Percentiles rank a stretch among this genome's conserved stretches.
Conservation (phyloP, 768 basidiomycete genomes). For the Boletus rufocinnamomeus region DNA sequence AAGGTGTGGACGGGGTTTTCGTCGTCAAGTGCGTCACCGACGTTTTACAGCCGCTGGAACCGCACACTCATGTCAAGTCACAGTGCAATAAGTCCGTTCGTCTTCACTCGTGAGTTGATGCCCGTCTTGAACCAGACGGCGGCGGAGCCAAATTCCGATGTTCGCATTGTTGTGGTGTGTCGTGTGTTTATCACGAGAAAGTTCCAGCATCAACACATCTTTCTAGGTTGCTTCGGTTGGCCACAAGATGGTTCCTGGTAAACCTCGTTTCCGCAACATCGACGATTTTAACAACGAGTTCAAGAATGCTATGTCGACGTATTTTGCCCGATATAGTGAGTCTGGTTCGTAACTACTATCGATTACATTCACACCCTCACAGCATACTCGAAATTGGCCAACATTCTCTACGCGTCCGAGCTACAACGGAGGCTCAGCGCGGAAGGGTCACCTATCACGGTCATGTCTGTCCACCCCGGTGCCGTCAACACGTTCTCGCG, state of each 20-base stretch:
- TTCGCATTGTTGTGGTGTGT: conserved; percentile 61
- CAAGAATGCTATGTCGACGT: conserved; percentile 21
- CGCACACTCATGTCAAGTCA: neutral
- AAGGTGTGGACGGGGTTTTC: conserved; percentile 43
- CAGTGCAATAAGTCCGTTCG: conserved; percentile 55
- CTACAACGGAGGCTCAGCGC: conserved; percentile 46
- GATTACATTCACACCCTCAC: neutral
- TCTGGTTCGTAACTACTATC: neutral
- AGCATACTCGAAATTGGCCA: conserved; percentile 55
- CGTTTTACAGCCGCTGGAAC: neutral
- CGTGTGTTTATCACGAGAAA: neutral
- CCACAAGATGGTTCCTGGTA: conserved; percentile 25
- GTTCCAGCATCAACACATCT: neutral
- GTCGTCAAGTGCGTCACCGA: conserved; percentile 44
- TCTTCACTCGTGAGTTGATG: conserved; percentile 55
- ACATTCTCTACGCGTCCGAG: conserved; percentile 49
- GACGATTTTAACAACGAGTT: conserved; percentile 43
- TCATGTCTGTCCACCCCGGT: conserved; percentile 35
- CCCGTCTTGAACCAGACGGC: too few relatives aligned
- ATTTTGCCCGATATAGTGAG: conserved; percentile 38
- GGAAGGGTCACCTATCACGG: conserved; percentile 31
- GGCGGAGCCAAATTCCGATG: conserved; percentile 51
- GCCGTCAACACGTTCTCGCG: conserved; percentile 35
- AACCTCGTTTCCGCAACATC: conserved; percentile 30
- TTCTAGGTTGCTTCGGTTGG: conserved; percentile 39